Evolutionary conservation across 768 basidiomycete species (phyloP), one percentile per base, ranked within the genome.

Genomic region (Rhizopogon roseolus): DNA sequence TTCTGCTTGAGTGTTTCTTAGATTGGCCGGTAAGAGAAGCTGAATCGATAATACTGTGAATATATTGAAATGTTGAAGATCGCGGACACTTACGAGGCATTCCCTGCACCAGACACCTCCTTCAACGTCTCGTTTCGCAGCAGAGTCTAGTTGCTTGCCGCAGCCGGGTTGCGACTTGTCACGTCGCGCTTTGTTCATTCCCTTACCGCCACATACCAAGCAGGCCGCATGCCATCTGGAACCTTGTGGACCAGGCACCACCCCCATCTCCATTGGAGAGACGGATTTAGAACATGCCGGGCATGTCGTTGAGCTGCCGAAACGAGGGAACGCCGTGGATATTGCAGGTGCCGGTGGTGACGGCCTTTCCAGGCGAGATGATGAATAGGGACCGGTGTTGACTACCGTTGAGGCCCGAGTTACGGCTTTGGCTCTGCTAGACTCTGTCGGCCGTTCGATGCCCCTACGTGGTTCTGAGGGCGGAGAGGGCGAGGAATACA

Each of bases 91-190:
- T 59, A 92, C 90, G 63, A 84, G 72, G 66, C 91, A 93, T 68
- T 91, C 90, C 60, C 89, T 78, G 68, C 91, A 93, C 87, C 89
- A 93, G 28, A 91, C 81, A 11, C 80, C 78, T 0, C 86, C 86
- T 37, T 85, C 80, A 9, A 68, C 72, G 62, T 86, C 88, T 32
- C 73, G 78, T 69, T 88, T 92, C 11, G 91, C 91, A 25, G 84
- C 89, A 59, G 88, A 90, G 64, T 93, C 91, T 13, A 93, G 68
- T 58, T 78, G 82, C 73, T 93, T 93, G 9, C 89, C 86, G 60
- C 91, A 93, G 8, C 90, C 90, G 8, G 88, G 84, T 56, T 79
- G 78, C 19, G 76, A 80, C 45, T 77, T 79, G 57, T 80, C 81
- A 59, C 66, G 76, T 71, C 60, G 79, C 69, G 71, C 75, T 61